Conservation (phyloP, 306 rosid species). For the Cicer chorassanicum region DNA sequence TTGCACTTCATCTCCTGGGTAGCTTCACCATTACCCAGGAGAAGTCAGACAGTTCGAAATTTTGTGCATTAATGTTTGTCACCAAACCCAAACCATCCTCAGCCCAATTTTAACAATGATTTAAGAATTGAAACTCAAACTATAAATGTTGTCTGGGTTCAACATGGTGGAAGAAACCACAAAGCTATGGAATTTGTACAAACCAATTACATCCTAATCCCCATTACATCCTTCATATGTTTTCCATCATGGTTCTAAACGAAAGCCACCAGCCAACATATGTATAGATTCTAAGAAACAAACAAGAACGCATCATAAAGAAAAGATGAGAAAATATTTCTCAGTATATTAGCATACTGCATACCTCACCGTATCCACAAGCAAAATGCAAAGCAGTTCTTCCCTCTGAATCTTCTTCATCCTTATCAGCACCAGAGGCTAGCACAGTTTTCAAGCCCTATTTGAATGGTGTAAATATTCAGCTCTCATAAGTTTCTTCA, state of each 20-base stretch:
- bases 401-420: conserved; percentile 96
- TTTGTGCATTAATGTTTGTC: too few species aligned
- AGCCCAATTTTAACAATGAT: neutral
- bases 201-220: neutral
- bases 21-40: too few species aligned
- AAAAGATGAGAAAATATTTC: conserved; percentile 13
- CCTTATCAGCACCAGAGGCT: conserved; percentile 89
- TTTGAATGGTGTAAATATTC: conserved; percentile 35
- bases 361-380: conserved; percentile 99
- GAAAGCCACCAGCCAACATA: conserved; percentile 2
- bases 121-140: neutral
- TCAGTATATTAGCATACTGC: conserved; percentile 60
- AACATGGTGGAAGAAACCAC: neutral
- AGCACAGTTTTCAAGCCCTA: conserved; percentile 90
- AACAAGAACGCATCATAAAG: neutral
- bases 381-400: conserved; percentile 99
- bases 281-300: neutral
- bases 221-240: conserved; percentile 11
- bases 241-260: conserved; percentile 25
- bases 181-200: neutral
- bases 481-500: conserved; percentile 39
- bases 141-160: neutral
- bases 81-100: too few species aligned
- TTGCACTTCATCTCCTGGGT: too few species aligned
- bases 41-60: too few species aligned